Conservation (phyloP, 495 filamentous ascomycete genomes). For the Schizothecium vesticola region DNA sequence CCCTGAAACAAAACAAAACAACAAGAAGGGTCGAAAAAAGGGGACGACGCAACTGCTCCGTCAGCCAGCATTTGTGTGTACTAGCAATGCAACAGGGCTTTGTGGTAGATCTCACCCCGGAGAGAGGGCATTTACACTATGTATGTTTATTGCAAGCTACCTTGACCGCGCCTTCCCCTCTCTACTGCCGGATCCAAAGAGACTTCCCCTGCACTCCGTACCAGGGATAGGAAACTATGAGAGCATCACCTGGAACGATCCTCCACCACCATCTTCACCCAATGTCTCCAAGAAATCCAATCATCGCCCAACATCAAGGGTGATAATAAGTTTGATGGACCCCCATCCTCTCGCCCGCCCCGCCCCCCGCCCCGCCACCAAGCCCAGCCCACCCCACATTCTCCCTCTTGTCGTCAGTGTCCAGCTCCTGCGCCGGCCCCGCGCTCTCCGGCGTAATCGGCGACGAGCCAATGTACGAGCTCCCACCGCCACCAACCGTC, state of each 20-base stretch:
- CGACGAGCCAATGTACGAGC: not conserved
- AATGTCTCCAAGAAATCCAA: not conserved
- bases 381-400: not conserved
- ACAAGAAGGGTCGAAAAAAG: not conserved
- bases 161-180: not conserved
- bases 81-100: not conserved
- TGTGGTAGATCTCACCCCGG: not conserved
- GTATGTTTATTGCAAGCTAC: not conserved
- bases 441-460: not conserved
- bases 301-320: not conserved
- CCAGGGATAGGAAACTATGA: not conserved
- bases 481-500: not conserved
- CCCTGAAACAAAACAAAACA: not conserved
- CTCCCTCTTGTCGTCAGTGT: not conserved
- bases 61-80: not conserved
- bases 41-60: not conserved
- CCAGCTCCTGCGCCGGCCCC: slow-evolving; percentile 13
- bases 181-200: not conserved
- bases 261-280: not conserved
- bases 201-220: not conserved
- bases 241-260: not conserved
- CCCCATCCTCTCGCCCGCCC: not conserved
- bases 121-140: not conserved
- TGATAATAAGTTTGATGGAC: not conserved
- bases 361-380: not conserved